These are phyloP conservation scores for Berkeleyomyces basicola DNA, from an alignment of 2,329 filamentous ascomycete species.

Conservation along the genomic window DNA sequence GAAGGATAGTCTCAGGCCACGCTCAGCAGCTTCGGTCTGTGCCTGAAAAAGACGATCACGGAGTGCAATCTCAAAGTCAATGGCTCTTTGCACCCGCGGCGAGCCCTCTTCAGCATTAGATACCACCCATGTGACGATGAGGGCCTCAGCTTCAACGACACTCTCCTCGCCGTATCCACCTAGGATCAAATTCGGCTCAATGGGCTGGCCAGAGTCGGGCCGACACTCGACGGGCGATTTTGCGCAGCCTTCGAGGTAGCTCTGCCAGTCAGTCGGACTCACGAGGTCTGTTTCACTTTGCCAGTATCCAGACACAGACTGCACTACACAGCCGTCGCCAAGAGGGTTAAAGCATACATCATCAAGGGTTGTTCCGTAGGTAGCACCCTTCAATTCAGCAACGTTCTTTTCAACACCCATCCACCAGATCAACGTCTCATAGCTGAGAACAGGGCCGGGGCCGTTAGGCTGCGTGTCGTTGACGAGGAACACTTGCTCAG, in stretches of 20 bases:
- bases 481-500: conserved; percentile 83
- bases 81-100: conserved; percentile 51
- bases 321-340: conserved; percentile 75
- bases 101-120: conserved; percentile 69
- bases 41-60: conserved; percentile 58
- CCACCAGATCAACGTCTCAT: conserved; percentile 88
- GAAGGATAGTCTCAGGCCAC: conserved; percentile 79
- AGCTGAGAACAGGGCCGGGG: conserved; percentile 64
- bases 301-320: conserved; percentile 85
- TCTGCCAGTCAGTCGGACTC: conserved; percentile 51
- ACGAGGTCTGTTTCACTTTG: conserved; percentile 47
- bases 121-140: conserved; percentile 90
- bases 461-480: conserved; percentile 57
- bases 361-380: conserved; percentile 51
- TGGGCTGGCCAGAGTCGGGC: conserved; percentile 74
- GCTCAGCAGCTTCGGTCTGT: conserved; percentile 59
- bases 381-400: conserved; percentile 49
- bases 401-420: conserved; percentile 73
- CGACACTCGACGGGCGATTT: conserved; percentile 70
- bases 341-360: conserved; percentile 93
- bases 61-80: conserved; percentile 77
- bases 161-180: conserved; percentile 55
- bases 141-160: conserved; percentile 56
- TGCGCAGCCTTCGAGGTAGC: conserved; percentile 55
- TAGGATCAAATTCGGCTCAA: conserved; percentile 71